Evolutionary conservation across 139 green algal genomes (phyloP), one percentile per base, ranked within the genome.

Genomic region (Chlorella vulgaris): DNA sequence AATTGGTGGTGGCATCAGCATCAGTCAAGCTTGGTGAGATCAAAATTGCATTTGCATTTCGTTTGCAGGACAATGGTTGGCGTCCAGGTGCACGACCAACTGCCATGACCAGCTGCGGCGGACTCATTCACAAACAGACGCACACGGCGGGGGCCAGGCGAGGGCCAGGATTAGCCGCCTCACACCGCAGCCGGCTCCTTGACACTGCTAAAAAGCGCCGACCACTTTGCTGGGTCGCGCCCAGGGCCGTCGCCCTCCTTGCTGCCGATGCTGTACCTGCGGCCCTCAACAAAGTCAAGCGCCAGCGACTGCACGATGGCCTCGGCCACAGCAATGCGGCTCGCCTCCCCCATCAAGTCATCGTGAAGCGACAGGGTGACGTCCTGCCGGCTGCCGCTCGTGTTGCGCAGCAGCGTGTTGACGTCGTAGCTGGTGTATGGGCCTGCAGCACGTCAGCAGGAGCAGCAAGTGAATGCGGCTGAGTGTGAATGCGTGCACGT

Each of bases 361-460:
- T 97, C 94, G 26, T 61, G 47, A 1, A 82, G 36, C 6, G 90
- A 90, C 42, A 97, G 78, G 77, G 86, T 71, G 18, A 92, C 63
- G 21, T 85, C 81, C 66, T 89, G 85, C 18, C 85, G 77, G 47
- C 38, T 83, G 43, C 87, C 89, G 43, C 60, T 76, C 18, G 86
- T 90, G 40, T 81, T 91, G 76, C 96, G 87, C 19, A 99, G 85
- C 76, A 99, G 86, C 0, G 96, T 99, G 89, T 99, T 99, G 36
- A 99, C 84, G 88, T 99, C 96, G 84, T 93, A 99, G 4, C 89
- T 96, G 38, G 96, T 99, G 92, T 99, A 99, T 29, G 96, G 96
- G 0, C 95, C 96, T 82, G 76, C 24, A n/a, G 22, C 60, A 68
- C 13, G n/a, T 13, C 15, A 10, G 47, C 15, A 58, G 10, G 15